Evolutionary conservation across 75 land plant genomes (phyloP).

Genomic region (Picea sitchensis): DNA sequence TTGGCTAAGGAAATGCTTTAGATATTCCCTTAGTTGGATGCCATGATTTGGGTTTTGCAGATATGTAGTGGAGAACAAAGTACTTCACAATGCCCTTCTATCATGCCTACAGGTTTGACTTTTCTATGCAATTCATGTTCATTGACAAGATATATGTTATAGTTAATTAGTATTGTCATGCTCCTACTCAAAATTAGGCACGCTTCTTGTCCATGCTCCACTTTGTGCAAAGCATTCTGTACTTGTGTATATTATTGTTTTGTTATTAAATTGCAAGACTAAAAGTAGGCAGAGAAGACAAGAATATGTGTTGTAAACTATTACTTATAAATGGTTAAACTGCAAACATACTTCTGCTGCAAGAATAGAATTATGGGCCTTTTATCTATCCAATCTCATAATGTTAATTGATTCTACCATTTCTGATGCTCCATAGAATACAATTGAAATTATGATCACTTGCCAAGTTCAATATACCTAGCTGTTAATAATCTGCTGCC

Average conservation of each 20-base stretch:
- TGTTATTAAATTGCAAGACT: not conserved
- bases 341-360: too few relatives aligned
- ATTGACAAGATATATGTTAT: not conserved
- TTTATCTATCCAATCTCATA: too few relatives aligned
- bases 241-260: not conserved
- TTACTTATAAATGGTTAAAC: not conserved
- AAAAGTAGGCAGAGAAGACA: not conserved
- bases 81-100: constrained; percentile 66
- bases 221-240: not conserved
- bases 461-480: too few relatives aligned
- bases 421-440: too few relatives aligned
- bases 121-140: not conserved
- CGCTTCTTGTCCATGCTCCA: not conserved
- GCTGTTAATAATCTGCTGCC: too few relatives aligned
- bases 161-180: not conserved
- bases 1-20: constrained; percentile 5
- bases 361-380: too few relatives aligned
- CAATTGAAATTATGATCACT: too few relatives aligned
- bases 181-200: not conserved
- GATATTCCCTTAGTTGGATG: not conserved
- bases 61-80: constrained; percentile 95
- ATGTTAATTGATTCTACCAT: too few relatives aligned
- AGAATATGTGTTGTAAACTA: not conserved
- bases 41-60: constrained; percentile 27
- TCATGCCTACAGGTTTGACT: constrained; percentile 67